A percentile compares a stretch with the other conserved stretches of the same genome.
Conservation (phyloP, 2,329 filamentous ascomycete species). For the Ophiostoma angusticollis region DNA sequence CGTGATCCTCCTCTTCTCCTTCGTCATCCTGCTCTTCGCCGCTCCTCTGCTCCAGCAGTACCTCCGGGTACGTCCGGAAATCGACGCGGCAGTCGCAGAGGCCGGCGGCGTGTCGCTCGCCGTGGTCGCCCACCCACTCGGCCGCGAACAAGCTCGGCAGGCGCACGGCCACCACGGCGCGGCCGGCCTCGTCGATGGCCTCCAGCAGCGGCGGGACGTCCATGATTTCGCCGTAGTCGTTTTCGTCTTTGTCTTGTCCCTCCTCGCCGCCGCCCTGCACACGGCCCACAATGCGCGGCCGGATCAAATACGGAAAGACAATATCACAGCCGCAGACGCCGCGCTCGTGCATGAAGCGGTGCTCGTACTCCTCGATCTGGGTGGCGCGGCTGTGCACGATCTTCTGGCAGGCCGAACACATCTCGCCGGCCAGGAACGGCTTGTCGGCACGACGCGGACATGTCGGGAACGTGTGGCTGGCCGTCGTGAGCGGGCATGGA, state of each 20-base stretch:
- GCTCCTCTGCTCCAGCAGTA: not conserved
- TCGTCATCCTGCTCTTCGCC: too few species aligned
- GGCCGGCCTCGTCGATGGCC: not conserved
- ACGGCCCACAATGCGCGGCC: slow-evolving; percentile 19
- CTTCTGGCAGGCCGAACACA: slow-evolving; percentile 28
- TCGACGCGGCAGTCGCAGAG: slow-evolving; percentile 23
- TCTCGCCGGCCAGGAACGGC: slow-evolving; percentile 20
- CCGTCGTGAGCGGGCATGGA: slow-evolving; percentile 30
- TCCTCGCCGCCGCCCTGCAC: not conserved
- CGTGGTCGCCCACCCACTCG: slow-evolving; percentile 29
- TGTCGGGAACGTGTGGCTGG: slow-evolving; percentile 22
- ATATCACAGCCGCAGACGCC: slow-evolving; percentile 28
- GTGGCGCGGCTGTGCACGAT: slow-evolving; percentile 27
- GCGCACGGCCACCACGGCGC: slow-evolving; percentile 16
- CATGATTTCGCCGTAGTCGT: not conserved
- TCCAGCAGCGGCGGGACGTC: not conserved
- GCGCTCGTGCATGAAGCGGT: slow-evolving; percentile 32
- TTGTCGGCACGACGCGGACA: slow-evolving; percentile 21
- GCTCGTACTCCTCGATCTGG: slow-evolving; percentile 28
- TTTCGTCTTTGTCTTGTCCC: not conserved
- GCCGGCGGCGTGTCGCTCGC: slow-evolving; percentile 22
- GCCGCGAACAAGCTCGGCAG: slow-evolving; percentile 25
- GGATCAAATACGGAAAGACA: slow-evolving; percentile 24
- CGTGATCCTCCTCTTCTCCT: not conserved
- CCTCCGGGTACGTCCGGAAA: slow-evolving; percentile 21